Evolutionary conservation across 257 asterid species (phyloP).

Genomic region (Fraxinus quadrangulata): DNA sequence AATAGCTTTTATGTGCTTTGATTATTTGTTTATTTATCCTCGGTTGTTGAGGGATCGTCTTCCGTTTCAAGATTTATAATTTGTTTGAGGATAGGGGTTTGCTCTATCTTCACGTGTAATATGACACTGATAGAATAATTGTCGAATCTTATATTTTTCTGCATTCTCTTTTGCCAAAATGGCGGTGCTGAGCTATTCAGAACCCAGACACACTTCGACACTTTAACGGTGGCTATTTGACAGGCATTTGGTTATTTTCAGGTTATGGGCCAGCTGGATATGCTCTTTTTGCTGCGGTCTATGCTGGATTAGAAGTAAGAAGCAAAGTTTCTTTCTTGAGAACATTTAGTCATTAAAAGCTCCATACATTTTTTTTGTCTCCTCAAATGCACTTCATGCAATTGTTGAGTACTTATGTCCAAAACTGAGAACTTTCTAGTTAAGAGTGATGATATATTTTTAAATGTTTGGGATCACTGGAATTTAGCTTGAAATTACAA

Average conservation of each 20-base stretch:
- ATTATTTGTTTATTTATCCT: background rate
- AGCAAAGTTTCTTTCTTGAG: slow-evolving; percentile 22
- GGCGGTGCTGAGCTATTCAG: background rate
- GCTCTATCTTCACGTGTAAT: background rate
- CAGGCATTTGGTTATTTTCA: slow-evolving; percentile 31
- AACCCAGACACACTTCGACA: background rate
- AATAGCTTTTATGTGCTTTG: background rate
- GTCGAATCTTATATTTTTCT: background rate
- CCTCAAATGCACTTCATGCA: slow-evolving; percentile 9
- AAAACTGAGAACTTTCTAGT: slow-evolving; percentile 1
- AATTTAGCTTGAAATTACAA: background rate
- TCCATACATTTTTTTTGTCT: slow-evolving; percentile 1
- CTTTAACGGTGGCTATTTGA: background rate
- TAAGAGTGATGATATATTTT: background rate
- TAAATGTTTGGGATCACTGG: background rate
- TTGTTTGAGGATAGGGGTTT: background rate
- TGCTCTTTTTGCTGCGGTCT: slow-evolving; percentile 82
- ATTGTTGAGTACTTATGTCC: slow-evolving; percentile 11
- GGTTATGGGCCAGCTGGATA: slow-evolving; percentile 96
- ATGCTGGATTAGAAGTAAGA: slow-evolving; percentile 94
- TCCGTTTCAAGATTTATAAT: background rate
- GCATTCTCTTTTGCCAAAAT: background rate
- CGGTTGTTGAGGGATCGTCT: background rate
- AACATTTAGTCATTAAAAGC: slow-evolving; percentile 19
- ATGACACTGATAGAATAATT: background rate